Base-by-base conservation (phyloP, 2,329 filamentous ascomycete genomes). In the Emydomyces testavorans region DNA sequence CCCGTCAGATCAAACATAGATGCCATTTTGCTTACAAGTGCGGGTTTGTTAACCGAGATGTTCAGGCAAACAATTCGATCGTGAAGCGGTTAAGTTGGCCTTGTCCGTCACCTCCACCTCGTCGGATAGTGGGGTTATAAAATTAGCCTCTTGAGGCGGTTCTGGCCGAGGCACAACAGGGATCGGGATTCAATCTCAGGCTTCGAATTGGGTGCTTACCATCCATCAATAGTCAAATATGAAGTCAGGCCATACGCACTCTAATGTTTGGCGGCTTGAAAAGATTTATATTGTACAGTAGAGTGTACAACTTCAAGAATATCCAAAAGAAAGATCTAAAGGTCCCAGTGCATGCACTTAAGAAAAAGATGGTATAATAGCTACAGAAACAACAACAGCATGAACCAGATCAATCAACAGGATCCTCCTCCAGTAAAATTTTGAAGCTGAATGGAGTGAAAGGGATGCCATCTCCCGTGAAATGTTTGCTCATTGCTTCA, bases 401-500 rank as follows among this genome's bases (percentile, higher is more conserved):
- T 13, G 32, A 23, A 43, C 18, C 13, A 39, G 34, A 44, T 56
- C 60, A 72, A 52, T 71, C 69, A 42, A 71, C 65, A 31, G 69
- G 69, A 48, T 92, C 85, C 64, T 94, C 88, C 67, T 94, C 89
- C 56, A 95, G 68, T 63, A 94, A 70, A 29, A 78, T 74, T 69
- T 82, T 80, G 66, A 95, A 95, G 54, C 84, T 92, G 64, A 95
- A 94, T 3, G 89, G 89, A 61, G 82, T 75, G 67, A 95, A 95
- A 1, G 87, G 75, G 66, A 88, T 79, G 46, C 89, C 89, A 51
- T 85, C 84, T 60, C 92, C 92, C 63, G 94, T 82, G 67, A 93
- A 93, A 73, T 94, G 90, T 73, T 94, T 94, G 70, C 86, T 93
- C 80, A 95, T 95, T 15, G 89, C 90, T 68, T 95, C 90, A 53